Evolutionary conservation across 2,329 filamentous ascomycete genomes (phyloP), one percentile per base, ranked within the genome.

Genomic region (Diaporthe nobilis): DNA sequence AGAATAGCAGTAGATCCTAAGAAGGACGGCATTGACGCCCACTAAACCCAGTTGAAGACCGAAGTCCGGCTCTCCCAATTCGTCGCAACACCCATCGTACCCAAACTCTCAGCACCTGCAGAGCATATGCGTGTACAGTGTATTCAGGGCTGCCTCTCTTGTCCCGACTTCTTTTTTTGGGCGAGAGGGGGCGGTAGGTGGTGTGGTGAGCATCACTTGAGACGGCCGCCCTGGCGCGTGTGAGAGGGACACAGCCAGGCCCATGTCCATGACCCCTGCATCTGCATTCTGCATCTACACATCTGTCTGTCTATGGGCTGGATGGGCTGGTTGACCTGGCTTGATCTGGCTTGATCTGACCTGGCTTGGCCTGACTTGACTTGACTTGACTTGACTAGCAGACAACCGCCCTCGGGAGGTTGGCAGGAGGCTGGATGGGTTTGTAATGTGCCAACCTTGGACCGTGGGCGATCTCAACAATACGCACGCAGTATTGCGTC

Each of bases 161-260:
- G 9, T 34, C 20, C 42, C 10, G 25, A 9, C 28, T 37, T 68
- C 63, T 37, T 68, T 68, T 68, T 49, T 65, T 31, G 61, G 61
- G 61, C 15, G 25, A 34, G 61, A 39, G 31, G 63, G 63, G 63
- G 31, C 3, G 44, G 61, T 15, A 49, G 2, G 61, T 49, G 61
- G 20, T 49, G 61, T 49, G 65, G 65, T 68, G 65, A 68, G 65
- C 65, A 68, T 53, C 65, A 68, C 65, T 68, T 68, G 65, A 68
- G 65, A 68, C 65, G 65, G 65, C 65, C 65, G 65, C 65, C 65
- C 47, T 68, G 65, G 65, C 44, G 58, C n/a, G 65, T 68, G 44
- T 68, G 63, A 49, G 47, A 68, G 31, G 7, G 20, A 49, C 42
- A 31, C 31, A 53, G 20, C 63, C 63, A 68, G 63, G 47, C 63